Conservation (phyloP, 768 basidiomycete genomes). For the Paxillus involutus region DNA sequence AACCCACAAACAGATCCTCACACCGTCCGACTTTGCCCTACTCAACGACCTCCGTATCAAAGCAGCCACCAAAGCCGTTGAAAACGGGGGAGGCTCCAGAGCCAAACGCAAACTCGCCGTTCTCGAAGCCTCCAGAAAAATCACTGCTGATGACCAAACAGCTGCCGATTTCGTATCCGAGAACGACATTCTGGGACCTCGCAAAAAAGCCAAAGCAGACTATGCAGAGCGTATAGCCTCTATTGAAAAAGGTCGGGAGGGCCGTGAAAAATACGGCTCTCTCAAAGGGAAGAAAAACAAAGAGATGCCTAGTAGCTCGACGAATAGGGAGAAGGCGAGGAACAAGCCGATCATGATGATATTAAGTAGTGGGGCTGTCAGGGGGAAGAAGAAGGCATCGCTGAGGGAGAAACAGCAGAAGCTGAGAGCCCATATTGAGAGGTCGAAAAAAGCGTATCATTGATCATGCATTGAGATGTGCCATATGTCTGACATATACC, state of each 20-base stretch:
- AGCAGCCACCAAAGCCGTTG: constrained; percentile 70
- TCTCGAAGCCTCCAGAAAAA: constrained; percentile 72
- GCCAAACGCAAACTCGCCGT: constrained; percentile 89
- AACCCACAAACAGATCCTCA: constrained; percentile 69
- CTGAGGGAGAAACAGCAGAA: constrained; percentile 80
- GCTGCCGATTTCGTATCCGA: constrained; percentile 73
- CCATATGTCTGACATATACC: constrained; percentile 1
- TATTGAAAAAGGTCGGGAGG: constrained; percentile 91
- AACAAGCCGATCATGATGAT: constrained; percentile 98
- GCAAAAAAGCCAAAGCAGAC: constrained; percentile 90
- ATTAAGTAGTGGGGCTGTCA: constrained; percentile 71
- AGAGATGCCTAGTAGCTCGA: constrained; percentile 77
- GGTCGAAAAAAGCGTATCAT: constrained; percentile 52
- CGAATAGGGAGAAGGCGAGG: constrained; percentile 88
- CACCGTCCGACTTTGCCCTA: constrained; percentile 93
- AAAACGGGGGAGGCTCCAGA: constrained; percentile 65
- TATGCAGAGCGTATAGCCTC: constrained; percentile 93
- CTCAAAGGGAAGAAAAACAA: constrained; percentile 92
- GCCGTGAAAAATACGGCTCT: constrained; percentile 90
- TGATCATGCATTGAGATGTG: constrained; percentile 9
- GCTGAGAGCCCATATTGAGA: constrained; percentile 73
- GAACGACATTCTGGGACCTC: constrained; percentile 87
- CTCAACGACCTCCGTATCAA: constrained; percentile 85
- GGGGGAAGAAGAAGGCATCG: constrained; percentile 80
- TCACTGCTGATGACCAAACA: constrained; percentile 42